Base-by-base conservation (phyloP, 2,329 filamentous ascomycete species). In the Fusarium sp. region DNA sequence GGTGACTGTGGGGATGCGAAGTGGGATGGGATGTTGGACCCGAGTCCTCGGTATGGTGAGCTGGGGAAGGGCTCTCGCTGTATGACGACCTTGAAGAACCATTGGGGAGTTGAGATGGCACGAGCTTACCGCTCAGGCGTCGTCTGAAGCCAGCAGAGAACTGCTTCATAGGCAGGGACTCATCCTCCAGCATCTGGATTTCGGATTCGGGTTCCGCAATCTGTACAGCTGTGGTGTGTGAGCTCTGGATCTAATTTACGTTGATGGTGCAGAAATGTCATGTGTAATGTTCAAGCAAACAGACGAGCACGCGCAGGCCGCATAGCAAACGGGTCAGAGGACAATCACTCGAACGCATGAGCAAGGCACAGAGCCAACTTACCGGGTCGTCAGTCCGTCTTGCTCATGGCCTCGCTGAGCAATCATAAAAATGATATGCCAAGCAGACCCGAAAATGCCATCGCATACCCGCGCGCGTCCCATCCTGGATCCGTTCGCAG, bases 191-290 rank as follows among this genome's bases (percentile, higher is more conserved):
- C 29, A 67, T 62, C 31, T 73, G 70, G 8, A 72, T 62, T 50
- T 80, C 79, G 34, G 75, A 73, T 18, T 75, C 75, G 16, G 86
- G 85, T 71, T 88, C 86, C 50, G 85, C 83, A 64, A 89, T 89
- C 73, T 88, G 86, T 58, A 89, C 87, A 61, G 85, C 86, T 79
- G 62, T 54, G 46, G 25, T 61, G 57, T 74, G 67, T 75, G 64
- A 77, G 77, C 72, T 60, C 53, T 49, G 34, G 4, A 36, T 46
- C 11, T 56, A 18, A 25, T 46, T 46, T 23, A 29, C 14, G 27
- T 53, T 46, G 27, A 10, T 51, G 4, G 13, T 33, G 18, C 23
- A 27, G 14, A n/a, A 25, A 27, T 18, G 4, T 29, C 38, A 27
- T 34, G 10, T n/a, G 38, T 20, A 49, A 18, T 20, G 29, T 20